These are phyloP conservation scores for Tetracladium setigerum DNA, from an alignment of 495 filamentous ascomycete genomes.

Conservation along the genomic window DNA sequence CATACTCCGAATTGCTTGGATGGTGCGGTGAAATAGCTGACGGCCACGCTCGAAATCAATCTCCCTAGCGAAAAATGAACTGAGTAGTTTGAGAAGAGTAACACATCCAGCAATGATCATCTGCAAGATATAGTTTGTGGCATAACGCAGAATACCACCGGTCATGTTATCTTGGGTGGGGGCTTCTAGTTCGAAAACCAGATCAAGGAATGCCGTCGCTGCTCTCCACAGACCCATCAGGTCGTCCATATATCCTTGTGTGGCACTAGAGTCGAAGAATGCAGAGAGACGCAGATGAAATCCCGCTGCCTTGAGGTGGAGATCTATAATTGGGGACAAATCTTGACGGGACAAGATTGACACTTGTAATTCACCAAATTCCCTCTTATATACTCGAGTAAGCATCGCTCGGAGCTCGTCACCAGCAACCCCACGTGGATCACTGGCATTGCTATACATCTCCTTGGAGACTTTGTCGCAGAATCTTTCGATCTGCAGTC, in stretches of 20 bases:
- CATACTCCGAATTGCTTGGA: conserved; percentile 67
- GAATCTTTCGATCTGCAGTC: conserved; percentile 74
- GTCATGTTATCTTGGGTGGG: conserved; percentile 24
- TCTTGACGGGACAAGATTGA: conserved; percentile 42
- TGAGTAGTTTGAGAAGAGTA: conserved; percentile 75
- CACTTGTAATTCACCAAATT: conserved; percentile 46
- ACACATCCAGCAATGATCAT: conserved; percentile 88
- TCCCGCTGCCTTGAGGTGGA: conserved; percentile 72
- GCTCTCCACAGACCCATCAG: conserved; percentile 72
- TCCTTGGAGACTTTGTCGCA: conserved; percentile 79
- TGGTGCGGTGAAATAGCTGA: conserved; percentile 65
- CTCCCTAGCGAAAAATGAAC: conserved; percentile 69
- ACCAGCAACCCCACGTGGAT: conserved; percentile 63
- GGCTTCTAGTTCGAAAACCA: conserved; percentile 54
- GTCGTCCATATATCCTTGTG: conserved; percentile 68
- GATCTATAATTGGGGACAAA: conserved; percentile 50
- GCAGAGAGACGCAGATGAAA: conserved; percentile 80
- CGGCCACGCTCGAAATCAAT: conserved; percentile 72
- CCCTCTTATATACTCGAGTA: conserved; percentile 50
- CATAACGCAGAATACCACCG: conserved; percentile 51
- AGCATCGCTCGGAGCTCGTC: conserved; percentile 63
- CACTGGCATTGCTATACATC: conserved; percentile 72
- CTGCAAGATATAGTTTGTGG: conserved; percentile 83
- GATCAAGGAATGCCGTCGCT: conserved; percentile 66
- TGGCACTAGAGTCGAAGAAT: conserved; percentile 76